Conservation (phyloP, 305 asterid genomes). For the Petunia hybrid region DNA sequence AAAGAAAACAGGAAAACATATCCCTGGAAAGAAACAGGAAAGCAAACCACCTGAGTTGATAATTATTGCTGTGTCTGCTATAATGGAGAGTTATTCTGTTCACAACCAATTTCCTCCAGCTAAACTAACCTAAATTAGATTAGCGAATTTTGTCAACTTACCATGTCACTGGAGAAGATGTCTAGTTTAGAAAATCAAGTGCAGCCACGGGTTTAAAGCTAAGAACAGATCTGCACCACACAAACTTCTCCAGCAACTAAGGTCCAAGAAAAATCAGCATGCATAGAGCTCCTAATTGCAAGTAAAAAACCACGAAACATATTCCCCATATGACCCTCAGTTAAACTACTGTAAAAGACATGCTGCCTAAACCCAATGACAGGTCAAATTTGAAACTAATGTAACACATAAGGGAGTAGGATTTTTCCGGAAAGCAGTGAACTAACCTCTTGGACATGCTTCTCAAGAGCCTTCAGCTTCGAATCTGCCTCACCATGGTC, state of each 20-base stretch:
- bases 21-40: slow-evolving; percentile 3
- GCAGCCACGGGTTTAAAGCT: background rate
- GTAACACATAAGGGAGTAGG: slow-evolving; percentile 7
- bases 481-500: slow-evolving; percentile 77
- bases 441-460: slow-evolving; percentile 85
- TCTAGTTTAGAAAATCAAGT: background rate
- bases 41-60: background rate
- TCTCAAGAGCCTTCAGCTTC: slow-evolving; percentile 81
- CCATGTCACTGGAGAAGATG: background rate
- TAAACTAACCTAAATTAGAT: background rate
- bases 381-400: slow-evolving; percentile 2
- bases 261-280: background rate
- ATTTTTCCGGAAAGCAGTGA: background rate
- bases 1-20: background rate
- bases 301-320: slow-evolving; percentile 22
- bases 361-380: background rate
- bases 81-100: background rate
- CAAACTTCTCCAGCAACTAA: background rate
- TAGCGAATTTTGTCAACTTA: background rate
- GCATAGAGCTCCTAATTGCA: background rate
- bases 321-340: background rate
- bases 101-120: background rate
- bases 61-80: background rate
- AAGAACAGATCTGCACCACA: background rate
- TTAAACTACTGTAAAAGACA: background rate